A percentile compares a stretch with the other conserved stretches of the same genome.
These are phyloP conservation scores for Colletotrichum tropicicola DNA, from an alignment of 2,329 filamentous ascomycete genomes.

Conservation along the genomic window DNA sequence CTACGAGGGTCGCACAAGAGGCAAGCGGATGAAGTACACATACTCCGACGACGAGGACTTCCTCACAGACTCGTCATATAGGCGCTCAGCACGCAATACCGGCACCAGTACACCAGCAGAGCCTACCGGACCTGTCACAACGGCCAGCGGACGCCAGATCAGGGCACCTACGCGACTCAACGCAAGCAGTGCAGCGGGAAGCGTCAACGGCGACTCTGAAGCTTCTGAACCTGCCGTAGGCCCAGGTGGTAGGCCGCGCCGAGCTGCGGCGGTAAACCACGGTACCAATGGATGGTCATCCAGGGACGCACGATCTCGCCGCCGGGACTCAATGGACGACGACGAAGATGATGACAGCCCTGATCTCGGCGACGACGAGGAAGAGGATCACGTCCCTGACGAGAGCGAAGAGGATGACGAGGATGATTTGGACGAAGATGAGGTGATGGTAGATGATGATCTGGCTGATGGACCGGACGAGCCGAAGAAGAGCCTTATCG, in stretches of 20 bases:
- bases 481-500: constrained; percentile 69
- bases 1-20: constrained; percentile 95
- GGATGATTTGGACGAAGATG: constrained; percentile 67
- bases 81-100: constrained; percentile 80
- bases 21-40: constrained; percentile 96
- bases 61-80: constrained; percentile 67
- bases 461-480: constrained; percentile 53
- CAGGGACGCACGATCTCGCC: constrained; percentile 40
- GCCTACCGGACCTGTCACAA: constrained; percentile 68
- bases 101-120: constrained; percentile 78
- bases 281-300: constrained; percentile 58
- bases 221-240: constrained; percentile 46
- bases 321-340: constrained; percentile 59
- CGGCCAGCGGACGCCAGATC: constrained; percentile 88
- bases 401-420: constrained; percentile 67
- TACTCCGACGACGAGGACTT: constrained; percentile 86
- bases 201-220: constrained; percentile 55
- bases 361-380: constrained; percentile 79
- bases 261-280: constrained; percentile 59
- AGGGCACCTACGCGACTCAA: constrained; percentile 74
- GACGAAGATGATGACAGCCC: constrained; percentile 71
- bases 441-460: constrained; percentile 63
- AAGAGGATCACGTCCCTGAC: constrained; percentile 73
- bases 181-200: constrained; percentile 56
- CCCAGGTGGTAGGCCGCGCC: constrained; percentile 57